Base-by-base conservation (phyloP, 2,329 filamentous ascomycete species). In the Beauveria australis region DNA sequence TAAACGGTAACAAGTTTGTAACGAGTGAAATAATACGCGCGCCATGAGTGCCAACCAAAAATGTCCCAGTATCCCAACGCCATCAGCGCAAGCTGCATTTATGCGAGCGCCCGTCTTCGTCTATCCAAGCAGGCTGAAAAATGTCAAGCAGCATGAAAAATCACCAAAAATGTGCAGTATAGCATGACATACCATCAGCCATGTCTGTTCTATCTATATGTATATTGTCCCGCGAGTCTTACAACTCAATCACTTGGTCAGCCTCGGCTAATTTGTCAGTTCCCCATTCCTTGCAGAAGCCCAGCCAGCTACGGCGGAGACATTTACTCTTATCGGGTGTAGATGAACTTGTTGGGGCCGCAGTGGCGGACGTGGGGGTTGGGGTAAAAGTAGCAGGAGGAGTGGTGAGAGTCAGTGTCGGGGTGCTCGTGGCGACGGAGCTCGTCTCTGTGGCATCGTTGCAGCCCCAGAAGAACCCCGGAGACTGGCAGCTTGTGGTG, bases 381-480 rank as follows among this genome's bases (percentile, higher is more conserved):
- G 67, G 81, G 75, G 64, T 73, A 67, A 65, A 80, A 81, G 3
- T 80, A 78, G 73, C 76, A 80, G 69, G 82, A 78, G 47, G 73
- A 64, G 79, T 82, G 24, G 72, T 72, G 1, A 72, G 71, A 3
- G 53, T 59, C n/a, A 64, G 26, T 3, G 53, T 62, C 40, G 46
- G 47, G 9, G 67, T 69, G 6, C 65, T 68, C 26, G 70, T 67
- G 2, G 67, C 24, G 12, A 56, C 19, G 24, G 52, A 51, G 10
- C 69, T 70, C 1, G 73, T 53, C 48, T 68, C 68, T 12, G 59
- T 52, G 10, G 73, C 64, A 64, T 84, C 82, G 60, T 74, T 70
- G 65, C 83, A 85, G 5, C 82, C 82, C 78, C 80, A 84, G 68
- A 85, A 82, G 51, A 75, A 70, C 4, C 83, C 82, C 1, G 82